Conservation (phyloP, 2,329 filamentous ascomycete genomes). For the Colletotrichum lupini region DNA sequence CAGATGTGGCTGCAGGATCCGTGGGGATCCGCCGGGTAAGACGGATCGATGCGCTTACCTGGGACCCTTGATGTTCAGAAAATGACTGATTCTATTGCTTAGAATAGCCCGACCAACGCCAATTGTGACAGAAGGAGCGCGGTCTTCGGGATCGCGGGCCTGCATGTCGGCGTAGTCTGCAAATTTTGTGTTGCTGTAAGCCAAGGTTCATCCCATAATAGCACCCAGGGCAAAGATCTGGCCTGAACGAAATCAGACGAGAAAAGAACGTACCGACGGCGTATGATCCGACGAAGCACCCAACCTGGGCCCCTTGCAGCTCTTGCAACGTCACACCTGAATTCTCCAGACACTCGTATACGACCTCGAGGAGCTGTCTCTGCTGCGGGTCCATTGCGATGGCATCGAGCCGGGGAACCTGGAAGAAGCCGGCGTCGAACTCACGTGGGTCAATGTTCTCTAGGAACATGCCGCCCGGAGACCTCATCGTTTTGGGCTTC, state of each 20-base stretch:
- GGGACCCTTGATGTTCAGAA: constrained; percentile 46
- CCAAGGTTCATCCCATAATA: no score
- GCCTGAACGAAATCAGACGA: no score
- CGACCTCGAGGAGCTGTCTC: constrained; percentile 44
- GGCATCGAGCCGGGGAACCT: constrained; percentile 40
- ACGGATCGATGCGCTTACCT: constrained; percentile 41
- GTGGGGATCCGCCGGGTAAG: constrained; percentile 36
- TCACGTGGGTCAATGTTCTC: not conserved
- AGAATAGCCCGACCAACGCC: constrained; percentile 39
- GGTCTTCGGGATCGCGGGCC: constrained; percentile 2
- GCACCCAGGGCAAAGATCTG: no score
- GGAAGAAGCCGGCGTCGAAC: constrained; percentile 45
- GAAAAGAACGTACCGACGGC: no score
- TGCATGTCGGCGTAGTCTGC: not conserved
- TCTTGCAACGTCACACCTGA: not conserved
- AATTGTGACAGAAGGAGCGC: constrained; percentile 30
- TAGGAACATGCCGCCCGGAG: no score
- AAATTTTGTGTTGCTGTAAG: no score
- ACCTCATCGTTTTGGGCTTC: no score
- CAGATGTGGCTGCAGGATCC: constrained; percentile 47
- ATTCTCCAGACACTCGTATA: constrained; percentile 46
- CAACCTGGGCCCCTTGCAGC: not conserved
- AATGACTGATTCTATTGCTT: constrained; percentile 50
- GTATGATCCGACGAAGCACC: not conserved
- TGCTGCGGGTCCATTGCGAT: constrained; percentile 47